Conservation (phyloP, 768 basidiomycete species). For the Collybia sordida region DNA sequence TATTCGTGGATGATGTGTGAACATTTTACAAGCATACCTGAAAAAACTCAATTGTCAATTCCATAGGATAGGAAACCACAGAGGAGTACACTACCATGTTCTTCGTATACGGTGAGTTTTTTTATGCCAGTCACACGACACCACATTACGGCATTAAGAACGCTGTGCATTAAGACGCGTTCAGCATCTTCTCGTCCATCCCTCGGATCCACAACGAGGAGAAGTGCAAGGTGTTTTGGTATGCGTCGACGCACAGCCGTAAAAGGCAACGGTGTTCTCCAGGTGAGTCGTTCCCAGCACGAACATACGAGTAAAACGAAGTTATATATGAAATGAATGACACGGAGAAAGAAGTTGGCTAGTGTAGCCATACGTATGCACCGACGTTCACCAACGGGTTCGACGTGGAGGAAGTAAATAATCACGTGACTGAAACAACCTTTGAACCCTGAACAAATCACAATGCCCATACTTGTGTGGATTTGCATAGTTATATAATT, state of each 20-base stretch:
- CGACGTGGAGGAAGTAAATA: neutral
- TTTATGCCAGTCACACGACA: slow-evolving; percentile 61
- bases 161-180: slow-evolving; percentile 48
- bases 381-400: neutral
- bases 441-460: too few relatives aligned
- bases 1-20: slow-evolving; percentile 39
- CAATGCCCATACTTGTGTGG: too few relatives aligned
- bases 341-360: slow-evolving; percentile 44
- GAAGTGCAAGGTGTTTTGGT: slow-evolving; percentile 67
- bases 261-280: slow-evolving; percentile 46
- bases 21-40: slow-evolving; percentile 42
- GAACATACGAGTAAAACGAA: slow-evolving; percentile 38
- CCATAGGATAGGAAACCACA: neutral
- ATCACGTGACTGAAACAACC: slow-evolving; percentile 7
- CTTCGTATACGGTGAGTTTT: slow-evolving; percentile 71
- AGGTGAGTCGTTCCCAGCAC: slow-evolving; percentile 36
- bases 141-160: slow-evolving; percentile 56
- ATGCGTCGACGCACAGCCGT: slow-evolving; percentile 50
- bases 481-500: too few relatives aligned
- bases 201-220: slow-evolving; percentile 50
- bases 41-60: neutral
- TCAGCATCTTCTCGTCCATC: slow-evolving; percentile 34
- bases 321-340: slow-evolving; percentile 61
- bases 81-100: slow-evolving; percentile 45
- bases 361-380: slow-evolving; percentile 42